Conservation (phyloP, 768 basidiomycete species). For the Serpula lacrymans region DNA sequence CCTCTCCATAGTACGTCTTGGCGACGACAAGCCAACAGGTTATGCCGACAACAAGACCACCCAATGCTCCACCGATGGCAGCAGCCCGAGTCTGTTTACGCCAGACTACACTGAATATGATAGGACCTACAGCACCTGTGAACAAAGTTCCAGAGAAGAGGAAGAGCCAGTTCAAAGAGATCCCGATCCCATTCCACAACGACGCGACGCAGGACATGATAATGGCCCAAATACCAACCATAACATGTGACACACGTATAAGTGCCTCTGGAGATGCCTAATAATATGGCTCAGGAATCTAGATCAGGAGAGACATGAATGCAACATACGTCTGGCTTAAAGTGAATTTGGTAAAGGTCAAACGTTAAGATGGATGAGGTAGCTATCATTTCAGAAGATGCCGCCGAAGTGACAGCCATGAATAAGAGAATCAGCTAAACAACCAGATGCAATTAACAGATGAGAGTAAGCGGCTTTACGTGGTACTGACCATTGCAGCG, state of each 20-base stretch:
- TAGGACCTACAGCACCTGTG: conserved; percentile 30
- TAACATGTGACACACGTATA: conserved; percentile 21
- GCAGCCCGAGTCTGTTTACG: conserved; percentile 37
- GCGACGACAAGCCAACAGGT: conserved; percentile 41
- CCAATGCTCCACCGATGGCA: conserved; percentile 36
- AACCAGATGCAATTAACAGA: neutral
- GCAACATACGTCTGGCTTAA: conserved; percentile 16
- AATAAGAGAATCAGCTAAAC: conserved; percentile 29
- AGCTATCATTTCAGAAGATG: conserved; percentile 33
- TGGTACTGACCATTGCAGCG: conserved; percentile 26
- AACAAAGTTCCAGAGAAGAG: conserved; percentile 16
- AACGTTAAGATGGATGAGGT: conserved; percentile 33
- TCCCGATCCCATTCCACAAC: conserved; percentile 21
- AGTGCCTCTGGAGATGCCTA: conserved; percentile 17
- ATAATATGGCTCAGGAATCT: neutral
- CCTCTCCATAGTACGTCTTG: conserved; percentile 13
- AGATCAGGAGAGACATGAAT: neutral
- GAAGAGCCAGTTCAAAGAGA: conserved; percentile 17
- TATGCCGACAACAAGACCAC: conserved; percentile 42
- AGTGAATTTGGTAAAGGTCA: conserved; percentile 31
- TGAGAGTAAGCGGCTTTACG: no score
- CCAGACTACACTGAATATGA: conserved; percentile 16
- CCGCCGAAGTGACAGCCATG: conserved; percentile 33
- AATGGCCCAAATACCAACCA: conserved; percentile 21
- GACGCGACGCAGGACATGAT: conserved; percentile 23